Percentiles rank a stretch among this genome's conserved stretches.
Conservation (phyloP, 441 rosid species). For the Pelargonium australe region DNA sequence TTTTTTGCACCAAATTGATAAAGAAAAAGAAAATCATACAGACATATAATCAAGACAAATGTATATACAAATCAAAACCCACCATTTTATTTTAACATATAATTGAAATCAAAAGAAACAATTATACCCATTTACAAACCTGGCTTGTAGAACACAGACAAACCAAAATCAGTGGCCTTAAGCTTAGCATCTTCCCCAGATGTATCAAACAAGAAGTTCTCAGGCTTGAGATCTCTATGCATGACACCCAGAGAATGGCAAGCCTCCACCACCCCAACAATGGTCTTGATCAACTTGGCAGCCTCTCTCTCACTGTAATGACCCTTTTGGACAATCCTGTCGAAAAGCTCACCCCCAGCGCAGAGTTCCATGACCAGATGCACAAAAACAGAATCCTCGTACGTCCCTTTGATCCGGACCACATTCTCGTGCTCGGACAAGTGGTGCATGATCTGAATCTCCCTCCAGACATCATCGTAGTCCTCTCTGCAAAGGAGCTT, state of each 20-base stretch:
- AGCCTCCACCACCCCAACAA: constrained; percentile 80
- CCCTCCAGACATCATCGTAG: constrained; percentile 88
- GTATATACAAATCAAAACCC: background rate
- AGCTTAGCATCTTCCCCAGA: constrained; percentile 69
- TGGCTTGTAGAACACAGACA: constrained; percentile 85
- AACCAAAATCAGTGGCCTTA: constrained; percentile 87
- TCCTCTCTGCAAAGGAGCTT: constrained; percentile 65
- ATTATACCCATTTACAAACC: constrained; percentile 29
- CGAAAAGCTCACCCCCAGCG: constrained; percentile 90
- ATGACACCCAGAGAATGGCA: constrained; percentile 94
- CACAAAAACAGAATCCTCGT: constrained; percentile 82
- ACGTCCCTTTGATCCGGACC: constrained; percentile 67
- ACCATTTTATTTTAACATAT: too few relatives aligned
- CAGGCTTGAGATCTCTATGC: constrained; percentile 96
- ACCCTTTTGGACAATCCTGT: constrained; percentile 81
- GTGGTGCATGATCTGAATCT: constrained; percentile 96
- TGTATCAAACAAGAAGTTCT: constrained; percentile 73
- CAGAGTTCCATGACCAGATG: constrained; percentile 93
- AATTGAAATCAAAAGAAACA: background rate
- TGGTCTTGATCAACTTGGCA: constrained; percentile 68
- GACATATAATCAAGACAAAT: background rate
- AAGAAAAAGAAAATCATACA: too few relatives aligned
- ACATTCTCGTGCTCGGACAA: constrained; percentile 85
- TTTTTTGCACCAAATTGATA: too few relatives aligned
- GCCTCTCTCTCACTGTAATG: constrained; percentile 82